A percentile compares a stretch with the other conserved stretches of the same genome.
Conservation (phyloP, 306 rosid species). For the Cercis canadensis region DNA sequence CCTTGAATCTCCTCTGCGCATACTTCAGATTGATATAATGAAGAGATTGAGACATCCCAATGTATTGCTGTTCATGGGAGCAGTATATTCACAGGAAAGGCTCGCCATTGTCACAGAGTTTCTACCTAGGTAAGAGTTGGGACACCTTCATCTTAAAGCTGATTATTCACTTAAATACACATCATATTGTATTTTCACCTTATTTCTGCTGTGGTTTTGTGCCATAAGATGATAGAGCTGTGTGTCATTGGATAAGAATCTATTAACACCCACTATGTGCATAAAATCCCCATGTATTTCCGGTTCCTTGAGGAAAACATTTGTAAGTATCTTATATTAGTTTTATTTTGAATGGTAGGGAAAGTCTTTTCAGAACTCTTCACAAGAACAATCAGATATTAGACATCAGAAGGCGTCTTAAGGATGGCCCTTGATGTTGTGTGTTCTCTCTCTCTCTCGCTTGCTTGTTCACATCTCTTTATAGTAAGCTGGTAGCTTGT, state of each 20-base stretch:
- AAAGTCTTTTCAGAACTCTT: conserved; percentile 79
- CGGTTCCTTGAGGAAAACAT: conserved; percentile 13
- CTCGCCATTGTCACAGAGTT: conserved; percentile 81
- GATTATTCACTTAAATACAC: conserved; percentile 23
- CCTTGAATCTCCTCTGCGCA: conserved; percentile 22
- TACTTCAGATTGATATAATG: conserved; percentile 78
- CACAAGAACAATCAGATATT: conserved; percentile 66
- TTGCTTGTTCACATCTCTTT: conserved; percentile 2
- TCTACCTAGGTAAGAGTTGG: conserved; percentile 66
- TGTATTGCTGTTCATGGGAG: conserved; percentile 86
- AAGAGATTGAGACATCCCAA: conserved; percentile 87
- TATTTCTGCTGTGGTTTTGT: not conserved
- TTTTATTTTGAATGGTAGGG: conserved; percentile 55
- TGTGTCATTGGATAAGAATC: conserved; percentile 7
- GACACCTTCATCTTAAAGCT: conserved; percentile 26
- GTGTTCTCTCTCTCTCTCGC: conserved; percentile 45
- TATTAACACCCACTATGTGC: conserved; percentile 15
- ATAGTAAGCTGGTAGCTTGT: conserved; percentile 15
- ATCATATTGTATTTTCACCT: not conserved
- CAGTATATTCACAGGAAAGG: conserved; percentile 66
- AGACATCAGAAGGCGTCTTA: conserved; percentile 65
- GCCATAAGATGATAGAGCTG: conserved; percentile 1
- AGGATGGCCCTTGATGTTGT: conserved; percentile 88
- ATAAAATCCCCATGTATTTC: conserved; percentile 5
- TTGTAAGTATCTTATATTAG: conserved; percentile 16